Percentiles rank a stretch among this genome's conserved stretches.
phyloP scores from a whole-genome alignment of 148 eudicot species.

The Chenopodium formosanum region DNA sequence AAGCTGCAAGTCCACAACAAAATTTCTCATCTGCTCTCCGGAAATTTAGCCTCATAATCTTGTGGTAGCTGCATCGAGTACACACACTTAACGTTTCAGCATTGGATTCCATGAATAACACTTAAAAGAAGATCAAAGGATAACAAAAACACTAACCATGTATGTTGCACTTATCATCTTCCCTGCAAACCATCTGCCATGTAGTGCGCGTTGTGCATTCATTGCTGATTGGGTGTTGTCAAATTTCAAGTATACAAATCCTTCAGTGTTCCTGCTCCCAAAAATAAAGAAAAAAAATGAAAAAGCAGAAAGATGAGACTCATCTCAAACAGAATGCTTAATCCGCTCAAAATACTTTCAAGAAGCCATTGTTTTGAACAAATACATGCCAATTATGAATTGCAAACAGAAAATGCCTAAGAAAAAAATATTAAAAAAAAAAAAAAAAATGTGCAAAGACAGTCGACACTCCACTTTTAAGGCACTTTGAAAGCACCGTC shows the following conservation, averaged over 20 bases:
- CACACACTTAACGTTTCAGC: not conserved
- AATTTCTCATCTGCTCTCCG: slow-evolving; percentile 47
- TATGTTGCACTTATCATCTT: slow-evolving; percentile 90
- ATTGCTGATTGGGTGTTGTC: slow-evolving; percentile 59
- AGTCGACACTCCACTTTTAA: too few relatives aligned
- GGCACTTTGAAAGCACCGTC: too few relatives aligned
- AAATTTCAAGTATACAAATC: slow-evolving; percentile 79
- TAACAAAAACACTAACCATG: slow-evolving; percentile 43
- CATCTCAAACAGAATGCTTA: not conserved
- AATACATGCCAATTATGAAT: not conserved
- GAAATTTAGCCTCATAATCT: slow-evolving; percentile 69
- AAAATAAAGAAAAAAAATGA: not conserved
- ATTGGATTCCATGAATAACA: not conserved
- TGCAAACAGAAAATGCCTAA: too few relatives aligned
- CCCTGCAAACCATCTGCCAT: slow-evolving; percentile 96
- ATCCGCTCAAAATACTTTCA: not conserved
- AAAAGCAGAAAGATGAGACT: not conserved
- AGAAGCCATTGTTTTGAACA: not conserved
- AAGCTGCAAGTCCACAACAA: not conserved
- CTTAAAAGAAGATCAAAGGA: not conserved
- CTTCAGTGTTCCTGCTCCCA: slow-evolving; percentile 59
- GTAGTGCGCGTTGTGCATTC: slow-evolving; percentile 70
- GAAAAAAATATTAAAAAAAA: too few relatives aligned
- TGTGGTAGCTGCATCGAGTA: slow-evolving; percentile 52
- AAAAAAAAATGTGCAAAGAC: too few relatives aligned